phyloP scores from a whole-genome alignment of 441 rosid species.

The Francoa sonchifolia region DNA sequence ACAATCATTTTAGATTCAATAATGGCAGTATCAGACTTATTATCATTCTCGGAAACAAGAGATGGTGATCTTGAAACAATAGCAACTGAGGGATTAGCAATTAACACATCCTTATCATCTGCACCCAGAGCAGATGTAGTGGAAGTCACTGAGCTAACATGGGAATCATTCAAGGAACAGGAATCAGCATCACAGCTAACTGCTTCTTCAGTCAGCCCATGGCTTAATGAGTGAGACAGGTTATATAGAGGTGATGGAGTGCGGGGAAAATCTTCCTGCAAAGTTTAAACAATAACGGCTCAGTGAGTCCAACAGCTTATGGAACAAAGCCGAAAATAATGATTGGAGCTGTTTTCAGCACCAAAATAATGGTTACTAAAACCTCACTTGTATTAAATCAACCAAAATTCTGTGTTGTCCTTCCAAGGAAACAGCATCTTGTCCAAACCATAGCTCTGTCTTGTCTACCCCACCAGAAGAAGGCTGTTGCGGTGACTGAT shows the following conservation, averaged over 20 bases:
- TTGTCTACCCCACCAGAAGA: slow-evolving; percentile 15
- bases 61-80: slow-evolving; percentile 14
- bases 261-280: slow-evolving; percentile 30
- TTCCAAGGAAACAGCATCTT: slow-evolving; percentile 12
- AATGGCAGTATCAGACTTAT: slow-evolving; percentile 13
- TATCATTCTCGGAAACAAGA: slow-evolving; percentile 10
- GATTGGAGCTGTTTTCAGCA: not conserved
- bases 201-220: slow-evolving; percentile 22
- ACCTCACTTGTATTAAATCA: slow-evolving; percentile 29
- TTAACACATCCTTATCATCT: slow-evolving; percentile 6
- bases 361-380: slow-evolving; percentile 2
- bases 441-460: slow-evolving; percentile 15
- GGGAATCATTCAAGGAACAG: slow-evolving; percentile 21
- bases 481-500: slow-evolving; percentile 22
- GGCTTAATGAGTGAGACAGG: slow-evolving; percentile 26
- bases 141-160: slow-evolving; percentile 14
- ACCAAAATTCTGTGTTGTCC: slow-evolving; percentile 16
- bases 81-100: slow-evolving; percentile 9
- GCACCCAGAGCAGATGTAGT: slow-evolving; percentile 15
- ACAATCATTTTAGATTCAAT: slow-evolving; percentile 27
- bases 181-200: slow-evolving; percentile 19
- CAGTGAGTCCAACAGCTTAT: not conserved
- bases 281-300: slow-evolving; percentile 7
- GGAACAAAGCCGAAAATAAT: not conserved
- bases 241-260: slow-evolving; percentile 26